Evolutionary conservation across 192 early-diverging fungal genomes (phyloP), one percentile per base, ranked within the genome.

Genomic region (Podila horticola): DNA sequence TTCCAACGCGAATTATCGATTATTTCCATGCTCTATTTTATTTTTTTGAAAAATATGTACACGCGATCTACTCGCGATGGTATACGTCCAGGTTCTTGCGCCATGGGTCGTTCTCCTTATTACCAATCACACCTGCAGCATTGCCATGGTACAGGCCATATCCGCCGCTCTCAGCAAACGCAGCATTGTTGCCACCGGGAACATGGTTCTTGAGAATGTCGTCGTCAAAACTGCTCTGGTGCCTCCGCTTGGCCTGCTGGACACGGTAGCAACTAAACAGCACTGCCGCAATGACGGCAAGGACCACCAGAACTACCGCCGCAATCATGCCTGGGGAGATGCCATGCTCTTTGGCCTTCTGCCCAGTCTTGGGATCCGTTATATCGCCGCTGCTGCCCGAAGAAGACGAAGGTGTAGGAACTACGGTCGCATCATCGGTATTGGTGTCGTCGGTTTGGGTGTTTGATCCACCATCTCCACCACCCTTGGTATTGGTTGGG

Each of bases 121-220:
- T 45, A 2, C 41, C 67, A 6, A 55, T 29, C 1, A 41, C 55
- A 24, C 36, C 67, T n/a, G 64, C 30, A 11, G 30, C 48, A 8
- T 45, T 45, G 2, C n/a, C 64, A 7, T 28, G 19, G 33, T 49
- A 19, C 6, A 41, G 30, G 22, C 66, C 51, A 30, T 26, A 26
- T 1, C 28, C 45, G 13, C 64, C 64, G 2, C 30, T 67, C 33
- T 31, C 17, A 17, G 31, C 33, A 26, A n/a, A 30, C 8, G 52
- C 8, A 3, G 24, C n/a, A 20, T 33, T 67, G 34, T 5, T 13
- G 66, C 19, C 48, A 28, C 31, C 29, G 17, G 50, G 28, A 17
- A 64, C 45, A 73, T 73, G 64, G 9, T 72, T 52, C 55, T 60
- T 73, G 26, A 73, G 41, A 33, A 73, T 66, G 20, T 73, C 38